Evolutionary conservation across 495 filamentous ascomycete genomes (phyloP).

Genomic region (Diplogelasinospora grovesii): DNA sequence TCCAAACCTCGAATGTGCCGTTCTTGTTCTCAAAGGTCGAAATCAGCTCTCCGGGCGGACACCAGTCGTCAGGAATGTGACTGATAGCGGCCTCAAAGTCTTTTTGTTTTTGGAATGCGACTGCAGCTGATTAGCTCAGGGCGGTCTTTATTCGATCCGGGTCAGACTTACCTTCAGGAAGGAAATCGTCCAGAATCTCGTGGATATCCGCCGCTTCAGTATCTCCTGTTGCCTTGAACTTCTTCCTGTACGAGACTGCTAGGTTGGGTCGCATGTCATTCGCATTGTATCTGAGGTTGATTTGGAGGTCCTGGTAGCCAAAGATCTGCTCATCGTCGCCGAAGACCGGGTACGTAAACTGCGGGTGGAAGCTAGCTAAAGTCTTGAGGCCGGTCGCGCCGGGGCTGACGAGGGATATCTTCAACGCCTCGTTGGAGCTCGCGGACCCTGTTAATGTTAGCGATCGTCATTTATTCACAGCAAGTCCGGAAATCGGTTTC

Average conservation of each 20-base stretch:
- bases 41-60: conserved; percentile 45
- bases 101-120: conserved; percentile 53
- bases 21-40: conserved; percentile 30
- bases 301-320: conserved; percentile 73
- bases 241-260: conserved; percentile 61
- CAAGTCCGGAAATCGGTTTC: background rate
- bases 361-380: conserved; percentile 66
- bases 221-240: conserved; percentile 67
- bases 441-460: conserved; percentile 54
- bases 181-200: conserved; percentile 56
- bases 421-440: conserved; percentile 66
- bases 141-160: background rate
- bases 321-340: conserved; percentile 87
- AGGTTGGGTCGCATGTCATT: conserved; percentile 75
- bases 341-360: conserved; percentile 87
- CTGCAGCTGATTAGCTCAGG: conserved; percentile 31
- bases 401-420: conserved; percentile 62
- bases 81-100: conserved; percentile 56
- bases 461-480: background rate
- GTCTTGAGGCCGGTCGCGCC: conserved; percentile 48
- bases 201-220: conserved; percentile 60
- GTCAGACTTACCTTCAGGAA: conserved; percentile 53
- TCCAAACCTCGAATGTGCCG: conserved; percentile 47
- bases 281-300: conserved; percentile 72
- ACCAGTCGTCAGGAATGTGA: conserved; percentile 50